phyloP scores from a whole-genome alignment of 225 moss, liverwort and hornwort species.

The Straminergon stramineum region DNA sequence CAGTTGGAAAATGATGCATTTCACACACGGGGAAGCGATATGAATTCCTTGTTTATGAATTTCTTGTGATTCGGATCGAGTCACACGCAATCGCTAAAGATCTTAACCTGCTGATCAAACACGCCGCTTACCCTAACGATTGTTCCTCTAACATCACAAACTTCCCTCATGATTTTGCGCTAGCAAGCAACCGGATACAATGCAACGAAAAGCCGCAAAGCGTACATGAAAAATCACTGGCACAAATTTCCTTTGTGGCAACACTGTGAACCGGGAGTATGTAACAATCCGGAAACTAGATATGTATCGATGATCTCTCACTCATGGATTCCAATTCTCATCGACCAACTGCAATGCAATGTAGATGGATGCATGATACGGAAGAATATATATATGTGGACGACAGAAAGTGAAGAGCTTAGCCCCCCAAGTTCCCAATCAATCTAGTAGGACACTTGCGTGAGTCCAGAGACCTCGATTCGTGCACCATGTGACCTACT shows the following conservation, averaged over 20 bases:
- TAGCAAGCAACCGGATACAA: not conserved
- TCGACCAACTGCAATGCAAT: not conserved
- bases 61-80: not conserved
- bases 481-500: not conserved
- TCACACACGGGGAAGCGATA: not conserved
- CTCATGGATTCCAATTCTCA: no score
- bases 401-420: not conserved
- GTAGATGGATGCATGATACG: not conserved
- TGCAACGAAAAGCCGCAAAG: not conserved
- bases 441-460: not conserved
- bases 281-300: not conserved
- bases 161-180: not conserved
- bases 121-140: no score
- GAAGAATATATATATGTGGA: not conserved
- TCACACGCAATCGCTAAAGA: not conserved
- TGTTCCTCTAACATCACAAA: no score
- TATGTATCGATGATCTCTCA: not conserved
- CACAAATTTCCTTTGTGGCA: not conserved
- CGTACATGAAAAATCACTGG: not conserved
- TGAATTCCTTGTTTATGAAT: not conserved
- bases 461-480: not conserved
- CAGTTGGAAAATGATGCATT: not conserved
- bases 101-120: not conserved
- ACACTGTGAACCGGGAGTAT: not conserved
- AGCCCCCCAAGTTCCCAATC: not conserved